Evolutionary conservation across 345 rosid genomes (phyloP).

Genomic region (Mangifera indica): DNA sequence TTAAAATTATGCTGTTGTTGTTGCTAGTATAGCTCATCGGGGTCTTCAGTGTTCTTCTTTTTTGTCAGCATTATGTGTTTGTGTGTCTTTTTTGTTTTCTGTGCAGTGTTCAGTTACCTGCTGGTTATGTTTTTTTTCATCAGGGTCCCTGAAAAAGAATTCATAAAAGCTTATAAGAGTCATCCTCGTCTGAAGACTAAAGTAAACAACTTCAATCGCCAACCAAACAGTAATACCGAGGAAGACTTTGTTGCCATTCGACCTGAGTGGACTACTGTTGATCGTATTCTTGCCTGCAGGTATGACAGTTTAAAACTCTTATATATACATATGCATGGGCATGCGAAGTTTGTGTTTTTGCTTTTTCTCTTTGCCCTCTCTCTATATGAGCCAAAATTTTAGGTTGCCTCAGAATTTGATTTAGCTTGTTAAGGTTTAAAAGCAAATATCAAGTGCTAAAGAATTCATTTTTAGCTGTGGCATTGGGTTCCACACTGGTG

Average conservation of each 20-base stretch:
- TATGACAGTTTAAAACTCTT: constrained; percentile 26
- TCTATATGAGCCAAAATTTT: background rate
- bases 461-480: background rate
- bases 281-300: constrained; percentile 96
- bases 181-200: constrained; percentile 86
- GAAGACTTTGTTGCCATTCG: constrained; percentile 91
- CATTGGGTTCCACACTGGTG: background rate
- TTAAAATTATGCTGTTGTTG: background rate
- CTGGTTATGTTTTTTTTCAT: constrained; percentile 2
- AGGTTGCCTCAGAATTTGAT: background rate
- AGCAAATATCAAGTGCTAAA: background rate
- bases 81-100: constrained; percentile 11
- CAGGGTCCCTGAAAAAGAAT: constrained; percentile 97
- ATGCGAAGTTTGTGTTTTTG: background rate
- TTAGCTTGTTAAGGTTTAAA: constrained; percentile 9
- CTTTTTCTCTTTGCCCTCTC: background rate
- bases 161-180: constrained; percentile 85
- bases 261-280: constrained; percentile 99
- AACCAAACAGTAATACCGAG: constrained; percentile 62
- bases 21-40: constrained; percentile 4
- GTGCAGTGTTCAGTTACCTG: constrained; percentile 9
- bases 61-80: background rate
- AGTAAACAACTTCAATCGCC: constrained; percentile 87
- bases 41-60: background rate
- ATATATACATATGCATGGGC: background rate